Evolutionary conservation across 2,329 filamentous ascomycete genomes (phyloP), one percentile per base, ranked within the genome.

Genomic region (Alternaria dauci): DNA sequence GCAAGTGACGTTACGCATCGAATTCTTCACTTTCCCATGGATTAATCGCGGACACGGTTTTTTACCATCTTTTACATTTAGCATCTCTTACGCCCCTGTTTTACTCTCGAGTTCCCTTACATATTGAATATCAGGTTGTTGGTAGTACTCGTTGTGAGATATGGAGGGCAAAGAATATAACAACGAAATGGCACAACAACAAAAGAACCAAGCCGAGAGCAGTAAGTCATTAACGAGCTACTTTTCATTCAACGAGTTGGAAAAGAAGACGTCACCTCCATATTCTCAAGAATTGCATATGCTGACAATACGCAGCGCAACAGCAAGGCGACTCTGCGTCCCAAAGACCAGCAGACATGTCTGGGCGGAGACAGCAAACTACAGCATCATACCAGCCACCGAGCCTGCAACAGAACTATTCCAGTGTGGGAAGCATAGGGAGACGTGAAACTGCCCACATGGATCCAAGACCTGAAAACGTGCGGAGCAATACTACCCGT

Each of bases 21-120:
- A 66, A 69, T 69, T 71, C 60, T 60, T 61, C 38, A 63, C 53
- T 66, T 70, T 62, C 53, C 61, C 62, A 66, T 69, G 52, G 51
- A 50, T 23, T 12, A 46, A 34, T 53, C 18, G n/a, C 55, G 44
- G 51, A 48, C 23, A 30, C 32, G 16, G 52, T 26, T 36, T 55
- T 53, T 50, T 53, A 42, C 47, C 51, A 59, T 43, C 41, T 41
- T 42, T 28, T 34, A n/a, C 51, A 41, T 32, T 50, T 32, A 34
- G 12, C 34, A 44, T 28, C 28, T 34, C 25, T 16, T n/a, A n/a
- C 16, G 36, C 38, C 28, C 39, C 52, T 59, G 48, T 51, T 28
- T 55, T 26, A 32, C 18, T 50, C 38, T 32, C 36, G 20, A 34
- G 30, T 53, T 34, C 32, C 14, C 20, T 38, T 38, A 43, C 23